Conservation (phyloP, 495 filamentous ascomycete genomes). For the Podospora pseudocomata region DNA sequence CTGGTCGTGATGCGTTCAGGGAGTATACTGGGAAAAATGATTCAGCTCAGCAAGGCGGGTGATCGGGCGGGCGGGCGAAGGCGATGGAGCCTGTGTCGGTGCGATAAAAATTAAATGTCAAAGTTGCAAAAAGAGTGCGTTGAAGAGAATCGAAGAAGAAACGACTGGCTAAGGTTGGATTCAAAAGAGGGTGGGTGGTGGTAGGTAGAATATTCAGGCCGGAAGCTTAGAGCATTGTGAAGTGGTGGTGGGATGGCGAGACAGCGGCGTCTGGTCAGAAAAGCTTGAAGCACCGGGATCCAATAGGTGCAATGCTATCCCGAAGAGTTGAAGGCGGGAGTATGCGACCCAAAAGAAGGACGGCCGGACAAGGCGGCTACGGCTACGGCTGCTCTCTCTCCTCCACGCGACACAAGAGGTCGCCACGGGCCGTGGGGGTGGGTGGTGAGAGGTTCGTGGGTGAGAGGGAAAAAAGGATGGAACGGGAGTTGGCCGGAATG, state of each 20-base stretch:
- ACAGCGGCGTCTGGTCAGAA: constrained; percentile 17
- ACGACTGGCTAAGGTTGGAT: constrained; percentile 5
- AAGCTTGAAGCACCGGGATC: neutral
- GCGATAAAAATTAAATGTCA: constrained; percentile 15
- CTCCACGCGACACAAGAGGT: neutral
- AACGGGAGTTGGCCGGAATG: constrained; percentile 1
- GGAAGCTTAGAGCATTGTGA: constrained; percentile 14
- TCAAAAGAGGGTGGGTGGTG: constrained; percentile 13
- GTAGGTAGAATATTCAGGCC: constrained; percentile 13
- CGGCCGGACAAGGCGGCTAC: constrained; percentile 15
- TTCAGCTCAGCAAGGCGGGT: neutral
- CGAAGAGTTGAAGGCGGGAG: constrained; percentile 14
- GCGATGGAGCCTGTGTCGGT: neutral
- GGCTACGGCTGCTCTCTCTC: constrained; percentile 6
- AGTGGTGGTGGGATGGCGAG: constrained; percentile 6
- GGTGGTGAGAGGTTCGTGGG: neutral
- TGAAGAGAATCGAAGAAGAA: constrained; percentile 1
- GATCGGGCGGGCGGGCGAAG: neutral
- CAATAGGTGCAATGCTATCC: constrained; percentile 15
- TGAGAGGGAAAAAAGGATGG: constrained; percentile 2
- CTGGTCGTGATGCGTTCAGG: neutral
- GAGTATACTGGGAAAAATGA: neutral
- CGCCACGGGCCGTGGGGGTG: neutral
- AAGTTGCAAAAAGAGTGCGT: constrained; percentile 19
- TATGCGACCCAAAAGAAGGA: constrained; percentile 8